Evolutionary conservation across 2,329 filamentous ascomycete species (phyloP), one percentile per base, ranked within the genome.

Genomic region (Penicillium sp.): DNA sequence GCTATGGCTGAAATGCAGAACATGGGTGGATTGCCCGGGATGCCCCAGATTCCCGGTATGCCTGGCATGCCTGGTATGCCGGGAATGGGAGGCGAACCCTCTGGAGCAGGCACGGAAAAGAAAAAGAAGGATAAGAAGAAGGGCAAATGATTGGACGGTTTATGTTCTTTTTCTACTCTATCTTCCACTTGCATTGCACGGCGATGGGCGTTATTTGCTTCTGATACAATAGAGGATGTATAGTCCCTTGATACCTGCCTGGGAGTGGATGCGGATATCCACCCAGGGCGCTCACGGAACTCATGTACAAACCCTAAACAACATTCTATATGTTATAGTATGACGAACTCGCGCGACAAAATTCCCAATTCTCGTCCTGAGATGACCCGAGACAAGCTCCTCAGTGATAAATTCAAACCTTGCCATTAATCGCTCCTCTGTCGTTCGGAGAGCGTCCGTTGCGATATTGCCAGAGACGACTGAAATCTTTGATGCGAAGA

Each of bases 1-100:
- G 95, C 96, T 77, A 95, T 97, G 90, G 85, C 83, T 62, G 89
- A 94, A 73, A 95, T 97, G 88, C 75, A 78, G 55, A 74, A 73
- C 56, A 65, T 71, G 55, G 62, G 65, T 48, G 69, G 69, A 4
- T 66, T 74, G 60, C 68, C 69, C 4, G 70, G 70, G 4, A 64
- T 70, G 58, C 66, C 69, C 3, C 64, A 64, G 26, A 68, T 68
- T 41, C 66, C 65, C 1, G 61, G 59, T 27, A 74, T 79, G 69
- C 74, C 78, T 48, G 74, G 74, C 6, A 78, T 80, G 72, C 71
- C 74, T 43, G 70, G 42, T 9, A 46, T 57, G 73, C 22, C 54
- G 1, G 60, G 57, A 13, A 73, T 78, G 69, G 74, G 77, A 42
- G 74, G 65, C 13, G 64, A 64, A 39, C 42, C 60, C 16, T 60